These are phyloP conservation scores for Sphenostylis stenocarpa DNA, from an alignment of 306 rosid genomes.

Conservation along the genomic window DNA sequence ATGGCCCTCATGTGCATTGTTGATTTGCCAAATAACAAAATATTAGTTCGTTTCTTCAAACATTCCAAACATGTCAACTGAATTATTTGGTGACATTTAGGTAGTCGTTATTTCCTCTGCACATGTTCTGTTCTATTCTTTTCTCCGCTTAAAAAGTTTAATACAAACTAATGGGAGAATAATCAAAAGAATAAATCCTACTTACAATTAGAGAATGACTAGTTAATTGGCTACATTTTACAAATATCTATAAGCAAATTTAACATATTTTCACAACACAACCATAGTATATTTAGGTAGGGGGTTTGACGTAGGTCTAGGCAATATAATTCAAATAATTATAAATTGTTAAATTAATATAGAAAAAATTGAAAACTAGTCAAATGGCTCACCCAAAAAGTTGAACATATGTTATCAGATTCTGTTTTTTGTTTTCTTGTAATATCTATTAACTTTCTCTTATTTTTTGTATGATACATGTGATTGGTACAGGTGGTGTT, in stretches of 20 bases:
- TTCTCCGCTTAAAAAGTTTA: neutral
- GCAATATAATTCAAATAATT: too few relatives aligned
- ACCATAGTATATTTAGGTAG: neutral
- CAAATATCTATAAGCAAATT: neutral
- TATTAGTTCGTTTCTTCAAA: neutral
- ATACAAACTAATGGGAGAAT: neutral
- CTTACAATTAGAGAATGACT: neutral
- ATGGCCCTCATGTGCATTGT: conserved; percentile 17
- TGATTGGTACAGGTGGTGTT: too few relatives aligned
- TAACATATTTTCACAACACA: neutral
- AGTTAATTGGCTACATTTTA: neutral
- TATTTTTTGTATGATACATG: too few relatives aligned
- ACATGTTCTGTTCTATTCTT: neutral
- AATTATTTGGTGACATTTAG: neutral
- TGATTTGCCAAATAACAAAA: neutral
- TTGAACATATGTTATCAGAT: too few relatives aligned
- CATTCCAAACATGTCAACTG: neutral
- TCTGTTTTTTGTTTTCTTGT: too few relatives aligned
- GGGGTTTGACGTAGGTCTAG: neutral
- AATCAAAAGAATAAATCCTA: neutral
- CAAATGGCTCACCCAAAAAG: neutral
- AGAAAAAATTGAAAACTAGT: neutral
- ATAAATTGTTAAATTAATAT: too few relatives aligned
- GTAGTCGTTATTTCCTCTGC: neutral
- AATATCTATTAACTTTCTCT: too few relatives aligned